These are phyloP conservation scores for Pleurozium schreberi DNA, from an alignment of 225 moss, liverwort and hornwort genomes.

Conservation along the genomic window DNA sequence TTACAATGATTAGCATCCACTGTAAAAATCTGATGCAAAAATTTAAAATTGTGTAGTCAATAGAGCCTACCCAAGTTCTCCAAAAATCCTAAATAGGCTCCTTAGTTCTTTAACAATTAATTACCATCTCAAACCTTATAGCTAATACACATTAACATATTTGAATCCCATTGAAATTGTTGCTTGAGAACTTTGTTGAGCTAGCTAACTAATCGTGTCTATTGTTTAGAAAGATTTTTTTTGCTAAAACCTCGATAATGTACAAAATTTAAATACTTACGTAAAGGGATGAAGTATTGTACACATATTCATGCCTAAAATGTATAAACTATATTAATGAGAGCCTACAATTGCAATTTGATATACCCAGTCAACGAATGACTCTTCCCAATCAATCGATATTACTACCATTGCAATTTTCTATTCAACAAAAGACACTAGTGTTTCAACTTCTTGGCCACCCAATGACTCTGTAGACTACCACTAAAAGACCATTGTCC, in stretches of 20 bases:
- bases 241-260: not conserved
- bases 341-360: fast-evolving
- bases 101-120: fast-evolving
- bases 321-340: not conserved
- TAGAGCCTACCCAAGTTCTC: not conserved
- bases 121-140: not conserved
- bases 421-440: too few species aligned
- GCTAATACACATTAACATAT: not conserved
- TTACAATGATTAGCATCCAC: not conserved
- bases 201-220: too few species aligned
- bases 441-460: not conserved
- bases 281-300: not conserved
- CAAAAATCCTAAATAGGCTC: not conserved
- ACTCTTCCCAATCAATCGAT: too few species aligned
- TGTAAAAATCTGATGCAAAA: not conserved
- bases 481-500: too few species aligned
- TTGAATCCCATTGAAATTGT: not conserved
- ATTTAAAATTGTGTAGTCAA: not conserved
- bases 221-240: not conserved
- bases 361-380: too few species aligned
- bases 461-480: too few species aligned
- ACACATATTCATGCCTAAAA: not conserved
- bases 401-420: not conserved
- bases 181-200: not conserved
- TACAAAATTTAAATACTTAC: not conserved